phyloP scores from a whole-genome alignment of 768 basidiomycete genomes.

The Suillus occidentalis region DNA sequence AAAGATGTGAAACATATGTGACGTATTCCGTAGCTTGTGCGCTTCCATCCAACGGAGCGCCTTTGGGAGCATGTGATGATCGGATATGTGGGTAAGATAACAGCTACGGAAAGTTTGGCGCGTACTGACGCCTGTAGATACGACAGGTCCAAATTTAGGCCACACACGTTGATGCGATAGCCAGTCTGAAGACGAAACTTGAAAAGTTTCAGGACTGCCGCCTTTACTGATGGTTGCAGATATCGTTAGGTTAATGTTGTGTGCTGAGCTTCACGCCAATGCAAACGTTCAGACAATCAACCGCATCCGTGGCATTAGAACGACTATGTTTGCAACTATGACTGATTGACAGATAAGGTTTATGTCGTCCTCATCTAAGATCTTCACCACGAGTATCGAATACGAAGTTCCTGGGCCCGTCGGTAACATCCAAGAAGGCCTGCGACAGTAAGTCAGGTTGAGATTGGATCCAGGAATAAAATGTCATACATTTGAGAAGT shows the following conservation, averaged over 20 bases:
- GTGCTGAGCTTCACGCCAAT: not conserved
- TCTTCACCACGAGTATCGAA: conserved; percentile 35
- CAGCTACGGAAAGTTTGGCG: conserved; percentile 83
- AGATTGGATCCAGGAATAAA: not conserved
- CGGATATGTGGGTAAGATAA: conserved; percentile 34
- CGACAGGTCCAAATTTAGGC: conserved; percentile 51
- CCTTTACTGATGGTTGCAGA: conserved; percentile 50
- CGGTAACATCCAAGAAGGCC: conserved; percentile 50
- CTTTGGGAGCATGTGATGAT: conserved; percentile 33
- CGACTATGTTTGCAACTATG: conserved; percentile 43
- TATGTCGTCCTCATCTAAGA: conserved; percentile 33
- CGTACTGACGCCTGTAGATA: conserved; percentile 58
- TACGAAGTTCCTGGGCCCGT: conserved; percentile 34
- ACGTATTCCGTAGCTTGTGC: conserved; percentile 50
- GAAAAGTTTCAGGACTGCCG: conserved; percentile 32
- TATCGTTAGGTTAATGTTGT: conserved; percentile 10
- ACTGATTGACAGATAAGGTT: conserved; percentile 48
- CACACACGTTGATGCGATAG: conserved; percentile 61
- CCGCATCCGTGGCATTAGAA: conserved; percentile 47
- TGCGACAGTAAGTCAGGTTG: conserved; percentile 17
- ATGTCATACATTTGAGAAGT: conserved; percentile 59
- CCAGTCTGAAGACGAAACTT: conserved; percentile 51
- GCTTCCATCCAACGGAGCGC: conserved; percentile 62
- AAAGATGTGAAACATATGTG: not conserved
- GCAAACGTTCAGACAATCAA: conserved; percentile 62